Evolutionary conservation across 176 grass and related monocot genomes (phyloP), one percentile per base, ranked within the genome.

Genomic region (Paspalum notatum): DNA sequence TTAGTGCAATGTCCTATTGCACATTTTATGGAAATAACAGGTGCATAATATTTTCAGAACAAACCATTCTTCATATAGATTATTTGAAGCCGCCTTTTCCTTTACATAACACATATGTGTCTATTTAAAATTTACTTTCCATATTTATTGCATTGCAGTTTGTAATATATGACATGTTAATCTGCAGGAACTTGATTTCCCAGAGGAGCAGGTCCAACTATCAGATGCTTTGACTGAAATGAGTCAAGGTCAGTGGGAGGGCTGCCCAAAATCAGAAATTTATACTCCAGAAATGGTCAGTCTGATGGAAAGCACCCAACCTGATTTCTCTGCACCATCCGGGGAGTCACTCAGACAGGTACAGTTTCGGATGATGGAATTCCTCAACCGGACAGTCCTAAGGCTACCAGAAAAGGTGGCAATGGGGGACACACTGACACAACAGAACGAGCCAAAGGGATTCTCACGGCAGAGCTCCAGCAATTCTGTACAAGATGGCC

Each of bases 301-400:
- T 69, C 80, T 95, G 60, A 93, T 96, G 64, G 87, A 90, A 40
- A 86, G 68, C 75, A 79, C 88, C 62, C 88, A 92, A 65, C 87
- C 93, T 27, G 93, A 96, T 88, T 96, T 96, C 52, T 85, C 90
- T 57, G 90, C 93, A 5, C 93, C 93, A 5, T 90, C 87, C 0
- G 93, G 93, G 22, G 93, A 96, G 63, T 96, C 93, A 65, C 90
- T 96, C 21, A 87, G 93, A 62, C 93, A 96, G 85, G 93, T 96
- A 16, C 88, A 80, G 51, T 96, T 92, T 81, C 88, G 93, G 52
- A 88, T 92, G 76, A 83, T 96, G 58, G 85, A 96, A 86, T 96
- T 96, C 66, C 85, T 96, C 16, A 90, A 90, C 25, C 81, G 66
- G 62, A 74, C 91, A 74, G 62, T 96, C 46, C 50, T 96, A 72